A percentile compares a stretch with the other conserved stretches of the same genome.
These are phyloP conservation scores for Tolypocladium nubicola DNA, from an alignment of 2,329 filamentous ascomycete genomes.

Conservation along the genomic window DNA sequence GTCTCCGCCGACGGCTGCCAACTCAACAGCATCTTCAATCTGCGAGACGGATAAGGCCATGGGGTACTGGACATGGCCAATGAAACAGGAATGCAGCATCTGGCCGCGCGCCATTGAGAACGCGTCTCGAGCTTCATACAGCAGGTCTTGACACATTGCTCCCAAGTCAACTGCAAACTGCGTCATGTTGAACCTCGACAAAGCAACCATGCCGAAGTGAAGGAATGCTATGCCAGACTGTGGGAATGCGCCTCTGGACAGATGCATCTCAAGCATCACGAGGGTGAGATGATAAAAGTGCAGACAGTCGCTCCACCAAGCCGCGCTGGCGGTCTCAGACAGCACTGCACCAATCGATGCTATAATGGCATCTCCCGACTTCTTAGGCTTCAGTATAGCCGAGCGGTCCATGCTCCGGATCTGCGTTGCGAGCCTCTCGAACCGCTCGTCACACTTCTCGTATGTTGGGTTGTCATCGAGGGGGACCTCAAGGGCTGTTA, in stretches of 20 bases:
- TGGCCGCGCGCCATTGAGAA: constrained; percentile 59
- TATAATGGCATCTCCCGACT: constrained; percentile 40
- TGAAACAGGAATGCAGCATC: constrained; percentile 57
- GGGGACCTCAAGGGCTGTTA: constrained; percentile 57
- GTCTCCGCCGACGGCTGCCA: constrained; percentile 56
- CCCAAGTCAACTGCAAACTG: constrained; percentile 57
- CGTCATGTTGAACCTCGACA: constrained; percentile 61
- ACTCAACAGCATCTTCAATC: constrained; percentile 56
- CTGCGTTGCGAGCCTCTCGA: constrained; percentile 49
- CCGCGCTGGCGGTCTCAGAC: constrained; percentile 57
- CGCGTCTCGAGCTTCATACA: constrained; percentile 51
- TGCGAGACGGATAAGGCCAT: constrained; percentile 46
- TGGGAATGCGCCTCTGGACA: constrained; percentile 53
- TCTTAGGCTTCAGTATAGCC: constrained; percentile 31
- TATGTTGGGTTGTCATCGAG: constrained; percentile 58
- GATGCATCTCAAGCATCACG: constrained; percentile 55
- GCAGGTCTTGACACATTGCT: constrained; percentile 49
- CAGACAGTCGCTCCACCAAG: constrained; percentile 63
- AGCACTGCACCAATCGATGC: constrained; percentile 59
- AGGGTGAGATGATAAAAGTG: constrained; percentile 64
- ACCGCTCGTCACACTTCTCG: constrained; percentile 68
- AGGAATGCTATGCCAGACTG: constrained; percentile 61
- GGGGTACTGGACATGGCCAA: constrained; percentile 60
- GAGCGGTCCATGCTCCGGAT: constrained; percentile 46
- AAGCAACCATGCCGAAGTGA: constrained; percentile 55